Percentiles rank a stretch among this genome's conserved stretches.
phyloP scores from a whole-genome alignment of 345 rosid species.

The Carallia pectinifolia region DNA sequence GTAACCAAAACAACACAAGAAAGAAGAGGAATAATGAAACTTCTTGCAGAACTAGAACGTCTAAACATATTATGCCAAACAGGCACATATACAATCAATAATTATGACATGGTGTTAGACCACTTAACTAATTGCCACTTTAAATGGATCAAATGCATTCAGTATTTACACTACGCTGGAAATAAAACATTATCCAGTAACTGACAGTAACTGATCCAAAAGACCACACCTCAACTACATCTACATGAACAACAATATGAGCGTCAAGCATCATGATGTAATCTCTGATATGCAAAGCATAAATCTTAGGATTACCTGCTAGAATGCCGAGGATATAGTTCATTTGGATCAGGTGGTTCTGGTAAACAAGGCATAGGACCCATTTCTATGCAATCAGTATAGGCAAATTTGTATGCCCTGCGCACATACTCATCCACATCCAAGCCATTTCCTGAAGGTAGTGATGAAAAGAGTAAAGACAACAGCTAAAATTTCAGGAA shows the following conservation, averaged over 20 bases:
- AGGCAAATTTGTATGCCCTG: slow-evolving; percentile 95
- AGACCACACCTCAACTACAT: neutral
- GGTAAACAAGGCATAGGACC: slow-evolving; percentile 90
- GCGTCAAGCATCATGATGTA: slow-evolving; percentile 11
- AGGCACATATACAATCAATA: neutral
- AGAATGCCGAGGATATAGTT: slow-evolving; percentile 92
- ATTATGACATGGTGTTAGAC: neutral
- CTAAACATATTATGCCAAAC: slow-evolving; percentile 10
- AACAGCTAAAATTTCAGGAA: neutral
- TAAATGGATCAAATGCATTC: slow-evolving; percentile 9
- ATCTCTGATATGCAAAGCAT: slow-evolving; percentile 12
- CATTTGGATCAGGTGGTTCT: slow-evolving; percentile 94
- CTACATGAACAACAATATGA: neutral
- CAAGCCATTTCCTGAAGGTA: slow-evolving; percentile 81
- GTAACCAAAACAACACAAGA: neutral
- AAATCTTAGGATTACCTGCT: slow-evolving; percentile 50
- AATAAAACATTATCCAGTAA: slow-evolving; percentile 4
- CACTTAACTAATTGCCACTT: neutral
- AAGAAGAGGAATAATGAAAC: neutral
- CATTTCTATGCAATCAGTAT: slow-evolving; percentile 93
- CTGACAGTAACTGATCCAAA: neutral
- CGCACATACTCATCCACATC: slow-evolving; percentile 99
- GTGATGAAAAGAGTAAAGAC: slow-evolving; percentile 18
- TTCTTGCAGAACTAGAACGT: slow-evolving; percentile 6
- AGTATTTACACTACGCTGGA: slow-evolving; percentile 16